Conservation (phyloP, 495 filamentous ascomycete species). For the Chaetomium fimeti region DNA sequence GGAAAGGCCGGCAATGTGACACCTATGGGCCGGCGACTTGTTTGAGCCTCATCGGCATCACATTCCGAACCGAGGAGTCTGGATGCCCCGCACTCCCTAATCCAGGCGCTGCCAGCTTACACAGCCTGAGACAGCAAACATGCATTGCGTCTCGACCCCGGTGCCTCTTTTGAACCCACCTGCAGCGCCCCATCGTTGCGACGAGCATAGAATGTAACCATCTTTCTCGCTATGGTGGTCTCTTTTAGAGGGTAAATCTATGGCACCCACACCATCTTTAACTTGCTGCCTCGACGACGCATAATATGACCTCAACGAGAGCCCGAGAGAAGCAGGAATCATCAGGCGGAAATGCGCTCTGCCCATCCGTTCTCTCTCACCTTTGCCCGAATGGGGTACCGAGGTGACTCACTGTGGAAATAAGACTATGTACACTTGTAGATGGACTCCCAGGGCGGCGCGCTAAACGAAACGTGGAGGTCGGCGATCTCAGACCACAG, state of each 20-base stretch:
- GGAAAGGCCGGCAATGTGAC: not conserved
- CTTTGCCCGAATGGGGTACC: not conserved
- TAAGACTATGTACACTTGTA: not conserved
- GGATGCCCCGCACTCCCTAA: not conserved
- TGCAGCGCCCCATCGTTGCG: not conserved
- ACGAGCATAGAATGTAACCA: not conserved
- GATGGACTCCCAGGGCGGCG: not conserved
- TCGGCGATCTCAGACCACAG: not conserved
- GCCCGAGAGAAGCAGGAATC: not conserved
- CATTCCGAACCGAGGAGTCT: not conserved
- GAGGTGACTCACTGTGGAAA: conserved; percentile 5
- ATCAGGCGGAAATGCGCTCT: not conserved
- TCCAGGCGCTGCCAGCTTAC: not conserved
- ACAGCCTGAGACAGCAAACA: not conserved
- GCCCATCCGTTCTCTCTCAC: not conserved
- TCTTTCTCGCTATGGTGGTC: not conserved
- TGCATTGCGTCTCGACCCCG: too few relatives aligned
- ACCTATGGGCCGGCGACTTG: not conserved
- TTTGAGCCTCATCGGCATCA: not conserved
- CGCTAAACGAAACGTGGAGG: not conserved
- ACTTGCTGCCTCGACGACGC: too few relatives aligned
- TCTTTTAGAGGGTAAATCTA: not conserved
- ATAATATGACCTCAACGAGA: not conserved
- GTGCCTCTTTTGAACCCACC: not conserved
- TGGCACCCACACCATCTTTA: not conserved